Conservation (phyloP, 148 eudicot genomes). For the Vaccinium vitisidaea region DNA sequence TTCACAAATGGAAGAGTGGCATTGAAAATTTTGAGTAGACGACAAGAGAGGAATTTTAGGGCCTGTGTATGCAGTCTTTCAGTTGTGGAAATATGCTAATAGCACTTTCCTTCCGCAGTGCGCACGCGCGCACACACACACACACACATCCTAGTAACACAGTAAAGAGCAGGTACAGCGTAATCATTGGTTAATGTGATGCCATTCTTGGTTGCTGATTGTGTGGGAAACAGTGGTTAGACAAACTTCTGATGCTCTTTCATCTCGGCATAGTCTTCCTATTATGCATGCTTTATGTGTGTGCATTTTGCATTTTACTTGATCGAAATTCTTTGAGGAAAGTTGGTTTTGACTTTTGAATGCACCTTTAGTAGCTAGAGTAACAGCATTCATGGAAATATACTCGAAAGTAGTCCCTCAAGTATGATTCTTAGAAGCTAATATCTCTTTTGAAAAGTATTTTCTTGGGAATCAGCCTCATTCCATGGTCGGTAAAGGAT, state of each 20-base stretch:
- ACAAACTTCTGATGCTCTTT: slow-evolving; percentile 2
- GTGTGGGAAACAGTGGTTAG: background rate
- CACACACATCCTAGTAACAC: background rate
- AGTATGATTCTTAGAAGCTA: background rate
- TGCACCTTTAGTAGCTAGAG: background rate
- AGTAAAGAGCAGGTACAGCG: background rate
- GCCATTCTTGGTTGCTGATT: slow-evolving; percentile 2
- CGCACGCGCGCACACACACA: background rate
- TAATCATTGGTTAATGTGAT: background rate
- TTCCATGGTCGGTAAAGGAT: background rate
- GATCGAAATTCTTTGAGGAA: background rate
- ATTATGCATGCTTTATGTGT: background rate
- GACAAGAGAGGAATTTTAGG: background rate
- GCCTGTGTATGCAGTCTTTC: background rate
- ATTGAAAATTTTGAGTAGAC: background rate
- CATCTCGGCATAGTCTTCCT: background rate
- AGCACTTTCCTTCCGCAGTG: background rate
- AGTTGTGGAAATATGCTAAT: background rate
- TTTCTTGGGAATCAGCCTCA: background rate
- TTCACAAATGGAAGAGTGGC: background rate
- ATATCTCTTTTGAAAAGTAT: background rate
- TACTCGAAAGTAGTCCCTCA: background rate
- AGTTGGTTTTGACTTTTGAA: too few species aligned
- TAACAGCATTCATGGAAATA: background rate
- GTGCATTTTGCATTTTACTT: background rate